Evolutionary conservation across 2,329 filamentous ascomycete species (phyloP), one percentile per base, ranked within the genome.

Genomic region (Cryphonectria carpinicola): DNA sequence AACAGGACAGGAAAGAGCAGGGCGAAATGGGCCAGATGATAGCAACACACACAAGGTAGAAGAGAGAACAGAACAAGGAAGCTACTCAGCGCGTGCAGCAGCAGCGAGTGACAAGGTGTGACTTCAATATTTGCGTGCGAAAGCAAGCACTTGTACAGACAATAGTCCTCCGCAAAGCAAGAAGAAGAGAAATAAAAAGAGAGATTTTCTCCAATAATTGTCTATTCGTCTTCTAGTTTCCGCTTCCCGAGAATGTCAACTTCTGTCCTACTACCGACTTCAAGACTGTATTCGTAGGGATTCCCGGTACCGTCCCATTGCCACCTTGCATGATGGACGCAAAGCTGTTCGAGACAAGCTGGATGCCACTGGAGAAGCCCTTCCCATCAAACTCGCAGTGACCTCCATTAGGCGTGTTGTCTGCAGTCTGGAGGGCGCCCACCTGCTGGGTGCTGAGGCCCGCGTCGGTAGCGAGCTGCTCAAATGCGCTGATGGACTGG

Each of bases 371-470:
- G 13, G 84, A 83, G 73, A 89, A 89, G 13, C 78, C 84, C 74
- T 84, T 73, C 17, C 80, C 84, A 75, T 89, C 87, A 71, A 89
- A 89, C 67, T 82, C 86, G 79, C 87, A 89, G 77, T 89, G 87
- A 0, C 87, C 87, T 52, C 86, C 87, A 32, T 81, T 78, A 2
- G 87, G 87, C 4, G 83, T 82, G 73, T 87, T 88, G 73, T 89
- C 85, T 1, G 87, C 86, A 0, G 87, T 89, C 80, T 88, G 86
- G 68, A 88, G 76, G 3, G 80, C 77, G 41, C 84, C 86, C 74
- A 88, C 80, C 74, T 86, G 80, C 41, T 75, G 77, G 0, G 80
- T 75, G 56, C 74, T 78, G 46, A 89, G 69, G 0, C 87, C 87
- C 0, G 81, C 81, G 17, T 75, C 72, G 0, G 79, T 74, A 7